Base-by-base conservation (phyloP, 2,329 filamentous ascomycete species). In the Ophiostoma tasmaniense region DNA sequence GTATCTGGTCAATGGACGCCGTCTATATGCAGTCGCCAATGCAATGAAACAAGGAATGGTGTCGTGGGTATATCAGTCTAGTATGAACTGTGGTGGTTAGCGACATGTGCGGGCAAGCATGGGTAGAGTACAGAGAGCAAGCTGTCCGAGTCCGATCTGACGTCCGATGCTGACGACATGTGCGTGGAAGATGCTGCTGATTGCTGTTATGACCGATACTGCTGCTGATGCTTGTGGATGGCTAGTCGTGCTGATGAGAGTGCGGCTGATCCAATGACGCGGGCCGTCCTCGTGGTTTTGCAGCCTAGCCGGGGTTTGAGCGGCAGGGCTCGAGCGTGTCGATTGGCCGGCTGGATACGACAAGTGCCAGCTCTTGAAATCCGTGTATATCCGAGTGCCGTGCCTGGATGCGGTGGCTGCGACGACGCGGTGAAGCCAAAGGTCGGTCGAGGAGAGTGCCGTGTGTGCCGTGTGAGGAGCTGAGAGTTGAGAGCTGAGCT, bases 61-160 rank as follows among this genome's bases (percentile, higher is more conserved):
- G 67, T 68, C 35, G 64, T 64, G 69, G 69, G 67, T 70, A 70
- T 70, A 67, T 70, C 65, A 64, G 65, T 70, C 69, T 70, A 70
- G 67, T 59, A 59, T 65, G 33, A 68, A 67, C 55, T 67, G 50
- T 28, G 13, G n/a, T 22, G 13, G 64, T 67, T 66, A 68, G 59
- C n/a, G n/a, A 61, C 3, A 10, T 8, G 13, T 17, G 20, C 28
- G 14, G 11, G 10, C 11, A 33, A 33, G 33, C 33, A 33, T 17
- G 10, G n/a, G 33, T 30, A 33, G 33, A 33, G 33, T 33, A 33
- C 11, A 11, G 14, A 33, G 17, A 33, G 61, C 33, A 35, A 64
- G 33, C 35, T 61, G 25, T 61, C 55, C 22, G 55, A 20, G 55
- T 30, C 55, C n/a, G 33, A 33, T 33, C 33, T 33, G 33, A 33